A percentile compares a stretch with the other conserved stretches of the same genome.
These are phyloP conservation scores for Gyrodon lividus DNA, from an alignment of 768 basidiomycete genomes.

Conservation along the genomic window DNA sequence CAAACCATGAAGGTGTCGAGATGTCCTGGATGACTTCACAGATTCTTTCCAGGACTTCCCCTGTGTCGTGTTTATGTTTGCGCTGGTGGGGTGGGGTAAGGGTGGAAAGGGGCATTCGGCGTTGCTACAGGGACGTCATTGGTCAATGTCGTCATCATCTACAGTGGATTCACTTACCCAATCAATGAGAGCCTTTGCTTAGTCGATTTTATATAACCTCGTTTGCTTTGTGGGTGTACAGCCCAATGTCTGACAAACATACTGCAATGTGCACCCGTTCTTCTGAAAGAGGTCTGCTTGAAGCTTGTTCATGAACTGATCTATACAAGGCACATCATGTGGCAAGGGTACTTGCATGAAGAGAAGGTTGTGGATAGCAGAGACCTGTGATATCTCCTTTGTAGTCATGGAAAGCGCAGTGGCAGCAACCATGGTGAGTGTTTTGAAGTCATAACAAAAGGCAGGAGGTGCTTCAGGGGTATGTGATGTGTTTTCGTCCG, in stretches of 20 bases:
- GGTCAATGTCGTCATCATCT: neutral
- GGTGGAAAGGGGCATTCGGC: neutral
- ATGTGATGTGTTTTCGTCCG: neutral
- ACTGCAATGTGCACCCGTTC: slow-evolving; percentile 1
- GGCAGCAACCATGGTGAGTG: neutral
- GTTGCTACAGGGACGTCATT: neutral
- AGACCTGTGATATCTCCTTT: slow-evolving; percentile 2
- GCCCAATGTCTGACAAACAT: neutral
- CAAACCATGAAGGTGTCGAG: slow-evolving; percentile 11
- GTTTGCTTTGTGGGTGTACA: neutral
- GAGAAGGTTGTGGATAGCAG: slow-evolving; percentile 6
- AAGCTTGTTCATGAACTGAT: slow-evolving; percentile 1
- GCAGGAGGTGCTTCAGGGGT: neutral
- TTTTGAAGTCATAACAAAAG: neutral
- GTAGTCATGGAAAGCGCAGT: neutral
- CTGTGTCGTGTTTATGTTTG: neutral
- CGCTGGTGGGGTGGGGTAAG: neutral
- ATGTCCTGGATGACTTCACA: neutral
- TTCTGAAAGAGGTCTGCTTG: slow-evolving; percentile 2
- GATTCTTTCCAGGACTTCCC: neutral
- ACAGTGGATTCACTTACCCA: slow-evolving; percentile 5
- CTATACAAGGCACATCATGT: neutral
- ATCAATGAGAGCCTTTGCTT: neutral
- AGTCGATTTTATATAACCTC: slow-evolving; percentile 2
- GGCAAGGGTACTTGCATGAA: neutral